A percentile compares a stretch with the other conserved stretches of the same genome.
Evolutionary conservation across 2,329 filamentous ascomycete species (phyloP).

Genomic region (Xenosphaeropsis pyriputrescens): DNA sequence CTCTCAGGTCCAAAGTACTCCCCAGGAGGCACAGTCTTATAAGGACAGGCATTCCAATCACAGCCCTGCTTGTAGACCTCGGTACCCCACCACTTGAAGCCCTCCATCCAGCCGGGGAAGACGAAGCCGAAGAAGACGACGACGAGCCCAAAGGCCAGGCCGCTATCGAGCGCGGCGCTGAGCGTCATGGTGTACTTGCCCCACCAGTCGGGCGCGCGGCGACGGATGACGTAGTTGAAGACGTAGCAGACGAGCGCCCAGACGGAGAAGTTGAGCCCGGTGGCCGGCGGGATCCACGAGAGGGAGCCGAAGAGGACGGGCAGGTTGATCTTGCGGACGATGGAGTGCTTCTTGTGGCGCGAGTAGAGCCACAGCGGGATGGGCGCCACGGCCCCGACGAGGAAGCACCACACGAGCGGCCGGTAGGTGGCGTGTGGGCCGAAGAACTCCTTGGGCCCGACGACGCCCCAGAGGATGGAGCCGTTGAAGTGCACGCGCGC

Average conservation of each 20-base stretch:
- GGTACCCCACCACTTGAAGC: conserved; percentile 79
- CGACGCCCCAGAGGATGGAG: conserved; percentile 78
- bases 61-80: conserved; percentile 74
- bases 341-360: conserved; percentile 39
- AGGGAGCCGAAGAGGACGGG: conserved; percentile 74
- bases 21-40: conserved; percentile 46
- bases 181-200: conserved; percentile 84
- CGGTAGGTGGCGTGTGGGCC: conserved; percentile 62
- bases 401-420: conserved; percentile 67
- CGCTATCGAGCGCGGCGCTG: conserved; percentile 69
- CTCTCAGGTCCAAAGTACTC: conserved; percentile 49
- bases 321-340: conserved; percentile 65
- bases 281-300: conserved; percentile 76
- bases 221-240: conserved; percentile 67
- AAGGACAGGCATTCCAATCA: conserved; percentile 72
- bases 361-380: conserved; percentile 61
- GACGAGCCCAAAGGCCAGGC: conserved; percentile 68
- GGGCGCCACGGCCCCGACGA: conserved; percentile 60
- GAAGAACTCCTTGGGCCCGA: conserved; percentile 73
- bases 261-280: conserved; percentile 75
- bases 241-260: conserved; percentile 76
- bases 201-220: conserved; percentile 65
- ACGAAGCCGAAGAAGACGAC: conserved; percentile 77
- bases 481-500: conserved; percentile 84
- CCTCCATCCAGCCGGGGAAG: conserved; percentile 61